Evolutionary conservation across 208 protist genomes (phyloP).

Genomic region (Leishmania braziliensis): DNA sequence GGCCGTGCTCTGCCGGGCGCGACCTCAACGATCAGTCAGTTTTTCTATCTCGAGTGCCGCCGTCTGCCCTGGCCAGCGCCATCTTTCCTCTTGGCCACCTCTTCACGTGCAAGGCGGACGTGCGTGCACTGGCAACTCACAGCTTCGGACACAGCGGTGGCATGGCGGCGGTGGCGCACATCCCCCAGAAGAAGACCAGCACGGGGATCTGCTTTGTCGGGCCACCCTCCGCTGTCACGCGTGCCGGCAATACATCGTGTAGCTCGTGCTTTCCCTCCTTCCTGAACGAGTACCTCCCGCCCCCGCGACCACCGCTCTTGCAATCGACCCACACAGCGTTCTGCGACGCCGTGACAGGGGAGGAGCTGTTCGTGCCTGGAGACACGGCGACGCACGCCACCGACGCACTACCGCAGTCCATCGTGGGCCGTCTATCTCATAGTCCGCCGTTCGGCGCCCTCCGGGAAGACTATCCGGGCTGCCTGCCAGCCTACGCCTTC

Average conservation of each 20-base stretch:
- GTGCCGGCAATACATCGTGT: constrained; percentile 9
- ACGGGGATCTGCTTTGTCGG: constrained; percentile 86
- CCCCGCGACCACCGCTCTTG: constrained; percentile 12
- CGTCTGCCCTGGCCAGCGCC: constrained; percentile 26
- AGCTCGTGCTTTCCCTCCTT: constrained; percentile 52
- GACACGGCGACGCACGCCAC: not conserved
- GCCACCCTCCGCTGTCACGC: constrained; percentile 6
- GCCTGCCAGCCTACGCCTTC: constrained; percentile 64
- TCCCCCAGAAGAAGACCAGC: constrained; percentile 68
- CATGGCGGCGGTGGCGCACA: constrained; percentile 12
- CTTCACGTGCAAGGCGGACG: constrained; percentile 63
- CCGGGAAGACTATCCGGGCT: constrained; percentile 22
- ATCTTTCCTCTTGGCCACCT: constrained; percentile 82
- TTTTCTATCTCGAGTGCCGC: constrained; percentile 63
- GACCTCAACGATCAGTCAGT: constrained; percentile 84
- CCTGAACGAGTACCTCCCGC: constrained; percentile 62
- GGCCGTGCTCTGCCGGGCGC: constrained; percentile 48
- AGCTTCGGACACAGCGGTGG: constrained; percentile 1
- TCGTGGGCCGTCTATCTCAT: not conserved
- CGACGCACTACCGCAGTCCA: not conserved
- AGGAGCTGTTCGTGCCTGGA: not conserved
- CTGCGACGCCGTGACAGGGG: constrained; percentile 40
- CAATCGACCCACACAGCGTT: constrained; percentile 38
- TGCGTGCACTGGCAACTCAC: constrained; percentile 49
- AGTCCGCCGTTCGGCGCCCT: not conserved